Evolutionary conservation across 1,139 yeast species (phyloP).

Genomic region (Nakaseomyces uthaithaninus): DNA sequence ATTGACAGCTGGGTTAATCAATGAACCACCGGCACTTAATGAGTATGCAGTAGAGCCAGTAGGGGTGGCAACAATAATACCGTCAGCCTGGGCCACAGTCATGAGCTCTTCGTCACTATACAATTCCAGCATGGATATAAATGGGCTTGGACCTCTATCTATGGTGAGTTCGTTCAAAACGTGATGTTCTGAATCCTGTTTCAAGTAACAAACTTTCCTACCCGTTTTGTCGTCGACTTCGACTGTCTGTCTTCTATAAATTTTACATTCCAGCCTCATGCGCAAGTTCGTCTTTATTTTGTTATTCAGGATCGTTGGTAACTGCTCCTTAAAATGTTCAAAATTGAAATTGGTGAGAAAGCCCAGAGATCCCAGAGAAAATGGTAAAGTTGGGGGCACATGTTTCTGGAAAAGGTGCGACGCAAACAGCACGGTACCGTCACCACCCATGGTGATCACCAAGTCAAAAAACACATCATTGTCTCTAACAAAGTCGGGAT

Average conservation of each 20-base stretch:
- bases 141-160: slow-evolving; percentile 85
- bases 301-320: slow-evolving; percentile 49
- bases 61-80: slow-evolving; percentile 80
- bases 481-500: slow-evolving; percentile 44
- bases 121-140: slow-evolving; percentile 72
- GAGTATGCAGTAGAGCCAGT: slow-evolving; percentile 92
- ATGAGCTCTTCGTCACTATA: slow-evolving; percentile 75
- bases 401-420: slow-evolving; percentile 69
- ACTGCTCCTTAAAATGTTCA: slow-evolving; percentile 53
- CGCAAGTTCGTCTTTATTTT: slow-evolving; percentile 73
- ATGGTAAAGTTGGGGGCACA: slow-evolving; percentile 81
- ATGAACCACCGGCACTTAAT: slow-evolving; percentile 84
- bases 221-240: slow-evolving; percentile 19
- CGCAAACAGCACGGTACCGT: slow-evolving; percentile 78
- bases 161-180: slow-evolving; percentile 78
- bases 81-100: slow-evolving; percentile 88
- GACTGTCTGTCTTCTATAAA: slow-evolving; percentile 35
- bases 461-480: slow-evolving; percentile 56
- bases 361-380: slow-evolving; percentile 74
- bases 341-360: slow-evolving; percentile 72
- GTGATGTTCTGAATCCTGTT: slow-evolving; percentile 61
- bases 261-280: slow-evolving; percentile 69
- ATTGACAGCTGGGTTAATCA: slow-evolving; percentile 83
- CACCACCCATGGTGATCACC: slow-evolving; percentile 79
- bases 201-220: slow-evolving; percentile 41